Evolutionary conservation across 768 basidiomycete genomes (phyloP).

Genomic region (Podaxis sp.): DNA sequence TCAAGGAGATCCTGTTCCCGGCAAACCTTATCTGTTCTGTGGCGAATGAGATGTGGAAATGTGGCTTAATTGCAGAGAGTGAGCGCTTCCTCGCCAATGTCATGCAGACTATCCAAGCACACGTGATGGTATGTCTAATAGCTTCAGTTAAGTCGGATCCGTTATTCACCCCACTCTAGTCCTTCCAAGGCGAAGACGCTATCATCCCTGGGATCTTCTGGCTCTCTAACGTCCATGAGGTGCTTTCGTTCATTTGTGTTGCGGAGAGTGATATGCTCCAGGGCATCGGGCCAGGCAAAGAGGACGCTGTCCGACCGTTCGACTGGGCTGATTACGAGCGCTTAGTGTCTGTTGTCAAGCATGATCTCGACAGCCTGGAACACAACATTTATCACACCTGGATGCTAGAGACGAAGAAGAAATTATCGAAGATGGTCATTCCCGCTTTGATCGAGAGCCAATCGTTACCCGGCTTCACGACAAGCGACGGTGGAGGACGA

Average conservation of each 20-base stretch:
- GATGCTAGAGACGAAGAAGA: constrained; percentile 99
- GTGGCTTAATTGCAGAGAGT: constrained; percentile 93
- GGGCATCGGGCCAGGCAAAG: constrained; percentile 95
- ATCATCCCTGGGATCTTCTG: constrained; percentile 98
- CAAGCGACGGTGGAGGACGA: constrained; percentile 89
- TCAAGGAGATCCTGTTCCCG: constrained; percentile 98
- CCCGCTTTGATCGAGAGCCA: constrained; percentile 99
- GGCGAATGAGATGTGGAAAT: constrained; percentile 99
- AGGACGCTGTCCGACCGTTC: constrained; percentile 87
- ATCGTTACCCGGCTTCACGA: constrained; percentile 96
- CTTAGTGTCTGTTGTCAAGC: constrained; percentile 94
- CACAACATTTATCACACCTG: constrained; percentile 99
- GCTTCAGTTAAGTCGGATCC: not conserved
- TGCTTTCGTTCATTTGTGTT: constrained; percentile 97
- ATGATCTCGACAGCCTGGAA: constrained; percentile 96
- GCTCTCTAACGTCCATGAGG: constrained; percentile 99
- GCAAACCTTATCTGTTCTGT: constrained; percentile 96
- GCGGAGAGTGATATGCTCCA: constrained; percentile 99
- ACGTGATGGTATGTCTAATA: constrained; percentile 83
- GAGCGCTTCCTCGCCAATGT: constrained; percentile 98
- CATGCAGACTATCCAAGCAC: constrained; percentile 96
- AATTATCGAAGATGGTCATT: constrained; percentile 95
- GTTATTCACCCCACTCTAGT: constrained; percentile 40
- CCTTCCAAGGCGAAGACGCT: constrained; percentile 90
- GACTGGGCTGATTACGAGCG: constrained; percentile 98